Base-by-base conservation (phyloP, 163 green algal species). In the Trebouxiophyceae sp. region DNA sequence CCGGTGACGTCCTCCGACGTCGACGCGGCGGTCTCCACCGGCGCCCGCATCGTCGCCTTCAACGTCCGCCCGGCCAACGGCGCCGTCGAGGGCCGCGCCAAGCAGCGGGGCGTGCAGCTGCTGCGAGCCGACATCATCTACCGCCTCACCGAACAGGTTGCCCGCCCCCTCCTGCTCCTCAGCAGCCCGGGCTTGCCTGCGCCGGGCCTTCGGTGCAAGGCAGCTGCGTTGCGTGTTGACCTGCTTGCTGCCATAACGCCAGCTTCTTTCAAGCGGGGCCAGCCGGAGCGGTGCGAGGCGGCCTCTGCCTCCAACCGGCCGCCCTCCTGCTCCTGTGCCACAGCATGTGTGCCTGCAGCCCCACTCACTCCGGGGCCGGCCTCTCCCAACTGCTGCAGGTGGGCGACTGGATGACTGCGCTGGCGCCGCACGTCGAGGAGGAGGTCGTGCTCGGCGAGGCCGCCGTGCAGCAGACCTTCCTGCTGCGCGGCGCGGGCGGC, bases 121-220 rank as follows among this genome's bases (percentile, higher is more conserved):
- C 24, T 83, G 23, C 60, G 66, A 26, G 82, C 91, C 45, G 66
- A 66, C 23, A 78, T 97, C 33, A 96, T 98, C 63, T 98, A 97
- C 77, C 73, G 87, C 58, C 68, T 98, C 44, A 71, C 97, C 64
- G 89, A 96, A 45, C 78, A 90, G 24, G 70, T 93, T n/a, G n/a
- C n/a, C n/a, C n/a, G n/a, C n/a, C n/a, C n/a, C n/a, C n/a, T n/a
- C n/a, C n/a, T n/a, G n/a, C n/a, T n/a, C n/a, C n/a, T n/a, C n/a
- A n/a, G n/a, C n/a, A n/a, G n/a, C n/a, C n/a, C n/a, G n/a, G n/a
- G n/a, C n/a, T n/a, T n/a, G n/a, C n/a, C n/a, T n/a, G n/a, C n/a
- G n/a, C n/a, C n/a, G n/a, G n/a, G n/a, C n/a, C n/a, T n/a, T n/a
- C n/a, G n/a, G n/a, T n/a, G n/a, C n/a, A n/a, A n/a, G n/a, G n/a